phyloP scores from a whole-genome alignment of 148 eudicot species.

The Beta vulgaris region DNA sequence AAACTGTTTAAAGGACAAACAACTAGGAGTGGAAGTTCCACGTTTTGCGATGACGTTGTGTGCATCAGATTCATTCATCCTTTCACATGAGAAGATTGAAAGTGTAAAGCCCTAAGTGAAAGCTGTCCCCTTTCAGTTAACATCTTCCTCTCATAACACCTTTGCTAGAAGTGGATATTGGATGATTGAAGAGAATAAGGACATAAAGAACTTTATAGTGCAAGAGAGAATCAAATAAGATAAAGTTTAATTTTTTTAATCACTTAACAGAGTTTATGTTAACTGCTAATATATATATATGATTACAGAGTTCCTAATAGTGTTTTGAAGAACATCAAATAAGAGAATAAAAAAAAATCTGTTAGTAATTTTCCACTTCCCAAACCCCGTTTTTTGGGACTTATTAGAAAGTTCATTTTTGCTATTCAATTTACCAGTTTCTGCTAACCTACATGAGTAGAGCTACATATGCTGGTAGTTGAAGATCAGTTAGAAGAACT shows the following conservation, averaged over 20 bases:
- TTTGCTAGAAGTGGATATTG: constrained; percentile 29
- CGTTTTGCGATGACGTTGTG: neutral
- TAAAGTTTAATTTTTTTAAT: neutral
- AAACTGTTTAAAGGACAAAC: constrained; percentile 24
- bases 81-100: constrained; percentile 25
- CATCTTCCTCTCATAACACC: constrained; percentile 50
- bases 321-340: neutral
- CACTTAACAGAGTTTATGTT: neutral
- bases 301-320: neutral
- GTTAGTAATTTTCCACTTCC: constrained; percentile 2
- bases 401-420: constrained; percentile 18
- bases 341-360: neutral
- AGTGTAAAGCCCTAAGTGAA: constrained; percentile 16
- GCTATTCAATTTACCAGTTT: constrained; percentile 8
- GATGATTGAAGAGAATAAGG: constrained; percentile 35
- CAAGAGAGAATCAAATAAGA: constrained; percentile 46
- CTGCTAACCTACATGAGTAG: neutral
- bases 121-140: constrained; percentile 24
- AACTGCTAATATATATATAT: constrained; percentile 1
- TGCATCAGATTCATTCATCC: constrained; percentile 30
- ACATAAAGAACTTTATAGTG: constrained; percentile 34
- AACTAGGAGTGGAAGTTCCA: neutral
- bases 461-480: neutral
- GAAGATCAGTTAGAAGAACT: constrained; percentile 11
- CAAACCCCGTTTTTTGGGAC: neutral